Evolutionary conservation across 768 basidiomycete species (phyloP).

Genomic region (Xerocomellus intermedius): DNA sequence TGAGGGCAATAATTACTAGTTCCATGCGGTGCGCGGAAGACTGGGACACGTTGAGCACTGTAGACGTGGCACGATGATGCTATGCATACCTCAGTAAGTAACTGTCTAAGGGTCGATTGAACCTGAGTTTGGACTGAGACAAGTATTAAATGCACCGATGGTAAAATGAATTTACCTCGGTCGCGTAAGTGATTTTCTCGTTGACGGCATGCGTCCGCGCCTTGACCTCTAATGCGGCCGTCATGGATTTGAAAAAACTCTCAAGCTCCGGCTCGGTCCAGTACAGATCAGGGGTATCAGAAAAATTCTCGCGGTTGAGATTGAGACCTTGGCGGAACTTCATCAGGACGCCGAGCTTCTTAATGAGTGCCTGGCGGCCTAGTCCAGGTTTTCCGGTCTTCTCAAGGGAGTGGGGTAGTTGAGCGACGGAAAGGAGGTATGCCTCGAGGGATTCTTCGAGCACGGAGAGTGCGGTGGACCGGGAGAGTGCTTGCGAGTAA

Average conservation of each 20-base stretch:
- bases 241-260: constrained; percentile 83
- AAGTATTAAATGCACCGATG: background rate
- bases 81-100: constrained; percentile 70
- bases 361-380: constrained; percentile 77
- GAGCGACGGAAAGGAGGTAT: constrained; percentile 80
- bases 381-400: constrained; percentile 83
- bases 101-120: constrained; percentile 85
- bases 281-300: constrained; percentile 88
- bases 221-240: constrained; percentile 82
- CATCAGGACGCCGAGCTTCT: constrained; percentile 89
- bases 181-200: constrained; percentile 90
- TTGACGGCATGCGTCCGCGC: constrained; percentile 79
- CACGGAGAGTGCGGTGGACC: constrained; percentile 83
- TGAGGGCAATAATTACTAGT: constrained; percentile 90
- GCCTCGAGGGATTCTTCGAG: constrained; percentile 83
- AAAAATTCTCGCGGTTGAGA: constrained; percentile 84
- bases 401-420: constrained; percentile 72
- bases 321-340: constrained; percentile 91
- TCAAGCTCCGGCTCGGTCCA: constrained; percentile 94
- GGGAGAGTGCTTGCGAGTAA: constrained; percentile 86
- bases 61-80: background rate
- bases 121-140: constrained; percentile 40
- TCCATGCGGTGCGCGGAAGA: constrained; percentile 92
- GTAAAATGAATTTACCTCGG: constrained; percentile 47
- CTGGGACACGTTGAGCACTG: constrained; percentile 37